These are phyloP conservation scores for Pedinophyceae sp. DNA, from an alignment of 139 green algal species.

Conservation along the genomic window DNA sequence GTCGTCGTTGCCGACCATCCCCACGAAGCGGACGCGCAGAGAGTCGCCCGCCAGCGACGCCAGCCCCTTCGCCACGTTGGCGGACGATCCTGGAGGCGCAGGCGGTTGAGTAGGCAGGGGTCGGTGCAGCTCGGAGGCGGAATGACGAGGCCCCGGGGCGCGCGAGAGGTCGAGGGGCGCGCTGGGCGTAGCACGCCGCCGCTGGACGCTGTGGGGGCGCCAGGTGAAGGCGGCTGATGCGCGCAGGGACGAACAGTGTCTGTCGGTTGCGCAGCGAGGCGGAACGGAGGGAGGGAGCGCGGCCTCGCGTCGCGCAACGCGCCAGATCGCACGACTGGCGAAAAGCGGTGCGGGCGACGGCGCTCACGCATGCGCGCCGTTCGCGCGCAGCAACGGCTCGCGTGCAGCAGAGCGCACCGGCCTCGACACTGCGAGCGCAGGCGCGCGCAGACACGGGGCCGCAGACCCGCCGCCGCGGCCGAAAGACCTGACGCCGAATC, in stretches of 20 bases:
- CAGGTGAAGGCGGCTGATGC: neutral
- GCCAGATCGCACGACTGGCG: no score
- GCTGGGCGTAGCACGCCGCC: neutral
- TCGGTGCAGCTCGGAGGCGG: neutral
- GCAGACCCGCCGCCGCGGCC: no score
- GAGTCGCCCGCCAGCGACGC: slow-evolving; percentile 7
- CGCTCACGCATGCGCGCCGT: no score
- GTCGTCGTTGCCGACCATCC: slow-evolving; percentile 50
- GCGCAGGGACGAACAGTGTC: neutral
- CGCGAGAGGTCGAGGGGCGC: neutral
- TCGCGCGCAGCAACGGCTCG: no score
- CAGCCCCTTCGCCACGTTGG: slow-evolving; percentile 47
- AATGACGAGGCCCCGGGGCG: neutral
- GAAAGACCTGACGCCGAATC: no score
- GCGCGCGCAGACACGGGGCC: no score
- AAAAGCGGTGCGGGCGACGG: no score
- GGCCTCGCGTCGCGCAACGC: no score
- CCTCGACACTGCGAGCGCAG: no score
- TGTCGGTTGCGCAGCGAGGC: no score
- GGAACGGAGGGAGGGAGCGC: no score
- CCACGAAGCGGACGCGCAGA: slow-evolving; percentile 27
- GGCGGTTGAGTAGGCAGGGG: neutral
- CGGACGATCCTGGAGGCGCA: slow-evolving; percentile 4
- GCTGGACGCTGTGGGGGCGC: neutral
- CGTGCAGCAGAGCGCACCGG: no score